These are phyloP conservation scores for Hygrophoropsis aurantiaca DNA, from an alignment of 768 basidiomycete species.

Conservation along the genomic window DNA sequence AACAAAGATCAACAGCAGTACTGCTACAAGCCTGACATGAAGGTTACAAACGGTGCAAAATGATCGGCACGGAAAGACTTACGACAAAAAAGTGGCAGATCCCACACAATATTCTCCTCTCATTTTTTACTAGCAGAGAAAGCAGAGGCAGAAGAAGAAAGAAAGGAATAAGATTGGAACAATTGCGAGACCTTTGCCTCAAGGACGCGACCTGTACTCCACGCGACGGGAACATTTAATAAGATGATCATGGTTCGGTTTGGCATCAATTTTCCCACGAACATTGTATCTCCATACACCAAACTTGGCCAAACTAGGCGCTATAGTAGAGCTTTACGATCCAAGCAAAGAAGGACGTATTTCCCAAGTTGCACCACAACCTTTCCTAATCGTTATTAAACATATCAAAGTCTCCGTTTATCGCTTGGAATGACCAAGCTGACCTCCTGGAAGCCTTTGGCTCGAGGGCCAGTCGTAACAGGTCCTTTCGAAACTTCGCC, in stretches of 20 bases:
- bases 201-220: conserved; percentile 17
- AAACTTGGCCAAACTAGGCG: background rate
- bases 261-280: conserved; percentile 8
- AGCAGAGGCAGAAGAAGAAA: conserved; percentile 12
- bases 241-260: background rate
- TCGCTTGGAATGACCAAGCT: conserved; percentile 22
- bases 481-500: conserved; percentile 28
- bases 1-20: conserved; percentile 72
- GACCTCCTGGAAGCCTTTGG: conserved; percentile 19
- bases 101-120: conserved; percentile 78
- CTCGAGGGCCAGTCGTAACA: conserved; percentile 14
- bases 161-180: conserved; percentile 13
- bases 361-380: too few relatives aligned
- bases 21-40: conserved; percentile 43
- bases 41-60: conserved; percentile 20
- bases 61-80: conserved; percentile 27
- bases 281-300: conserved; percentile 21
- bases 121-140: conserved; percentile 35
- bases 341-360: too few relatives aligned
- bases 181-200: conserved; percentile 20
- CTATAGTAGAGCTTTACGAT: conserved; percentile 8
- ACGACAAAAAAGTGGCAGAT: conserved; percentile 72
- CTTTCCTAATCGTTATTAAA: background rate
- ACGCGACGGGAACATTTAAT: conserved; percentile 12
- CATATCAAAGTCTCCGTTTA: too few relatives aligned